A percentile compares a stretch with the other conserved stretches of the same genome.
Evolutionary conservation across 139 green algal species (phyloP).

Genomic region (Astrephomene gubernaculifera): DNA sequence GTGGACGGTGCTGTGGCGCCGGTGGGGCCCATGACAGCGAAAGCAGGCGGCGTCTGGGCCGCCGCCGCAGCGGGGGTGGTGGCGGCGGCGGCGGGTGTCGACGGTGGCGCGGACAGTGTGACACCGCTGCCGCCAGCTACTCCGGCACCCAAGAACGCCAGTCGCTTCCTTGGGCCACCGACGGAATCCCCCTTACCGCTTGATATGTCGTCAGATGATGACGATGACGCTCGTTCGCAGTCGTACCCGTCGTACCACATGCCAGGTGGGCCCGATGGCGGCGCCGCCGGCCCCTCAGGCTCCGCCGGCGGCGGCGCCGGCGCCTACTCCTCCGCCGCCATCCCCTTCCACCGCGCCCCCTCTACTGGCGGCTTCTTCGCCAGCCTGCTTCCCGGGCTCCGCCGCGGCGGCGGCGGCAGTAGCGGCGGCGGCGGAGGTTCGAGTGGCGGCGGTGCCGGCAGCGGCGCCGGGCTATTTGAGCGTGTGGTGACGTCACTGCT

Average conservation of each 20-base stretch:
- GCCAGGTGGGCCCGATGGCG: not conserved
- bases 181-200: constrained; percentile 1
- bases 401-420: not conserved
- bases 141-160: too few species aligned
- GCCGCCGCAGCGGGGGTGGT: too few species aligned
- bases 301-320: not conserved
- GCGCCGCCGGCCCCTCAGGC: not conserved
- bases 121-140: not conserved
- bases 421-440: not conserved
- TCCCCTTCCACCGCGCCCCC: constrained; percentile 27
- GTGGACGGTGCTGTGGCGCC: not conserved
- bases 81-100: not conserved
- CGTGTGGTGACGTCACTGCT: constrained; percentile 27
- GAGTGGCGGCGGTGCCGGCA: not conserved
- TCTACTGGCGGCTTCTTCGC: constrained; percentile 1
- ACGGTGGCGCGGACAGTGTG: not conserved
- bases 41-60: not conserved
- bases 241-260: constrained; percentile 38
- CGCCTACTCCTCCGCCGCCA: constrained; percentile 19
- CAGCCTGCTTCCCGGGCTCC: not conserved
- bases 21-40: not conserved
- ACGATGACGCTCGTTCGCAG: not conserved
- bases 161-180: constrained; percentile 2
- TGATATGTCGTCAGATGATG: constrained; percentile 12
- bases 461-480: constrained; percentile 29